A percentile compares a stretch with the other conserved stretches of the same genome.
Evolutionary conservation across 2,329 filamentous ascomycete species (phyloP).

Genomic region (Fusarium sp.): DNA sequence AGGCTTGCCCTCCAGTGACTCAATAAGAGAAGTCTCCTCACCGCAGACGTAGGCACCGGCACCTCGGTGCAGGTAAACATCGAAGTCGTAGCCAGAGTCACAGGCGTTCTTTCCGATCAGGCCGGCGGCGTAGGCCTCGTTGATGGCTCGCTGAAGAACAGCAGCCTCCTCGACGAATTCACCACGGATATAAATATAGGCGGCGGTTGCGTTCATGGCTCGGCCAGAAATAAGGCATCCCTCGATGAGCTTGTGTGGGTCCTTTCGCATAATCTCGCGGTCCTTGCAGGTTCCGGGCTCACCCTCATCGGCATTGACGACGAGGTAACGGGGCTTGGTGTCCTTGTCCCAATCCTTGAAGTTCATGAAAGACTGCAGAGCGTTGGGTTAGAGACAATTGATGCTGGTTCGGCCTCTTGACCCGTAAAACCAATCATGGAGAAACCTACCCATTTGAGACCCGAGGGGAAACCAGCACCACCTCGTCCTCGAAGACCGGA

Average conservation of each 20-base stretch:
- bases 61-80: constrained; percentile 95
- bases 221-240: constrained; percentile 95
- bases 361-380: constrained; percentile 94
- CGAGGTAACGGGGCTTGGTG: constrained; percentile 91
- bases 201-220: constrained; percentile 98
- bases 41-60: constrained; percentile 98
- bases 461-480: constrained; percentile 97
- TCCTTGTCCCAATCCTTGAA: constrained; percentile 99
- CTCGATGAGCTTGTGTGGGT: constrained; percentile 98
- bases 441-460: constrained; percentile 92
- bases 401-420: constrained; percentile 33
- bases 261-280: constrained; percentile 99
- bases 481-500: constrained; percentile 95
- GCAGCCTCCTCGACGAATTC: constrained; percentile 98
- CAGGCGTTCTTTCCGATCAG: constrained; percentile 99
- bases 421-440: constrained; percentile 9
- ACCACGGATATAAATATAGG: constrained; percentile 99
- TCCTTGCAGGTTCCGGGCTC: constrained; percentile 99
- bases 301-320: constrained; percentile 98
- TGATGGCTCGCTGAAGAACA: constrained; percentile 92
- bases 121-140: constrained; percentile 95
- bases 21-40: constrained; percentile 97
- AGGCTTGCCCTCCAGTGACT: constrained; percentile 97
- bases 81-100: constrained; percentile 95
- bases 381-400: constrained; percentile 32